Evolutionary conservation across 768 basidiomycete species (phyloP).

Genomic region (Calocybe indica): DNA sequence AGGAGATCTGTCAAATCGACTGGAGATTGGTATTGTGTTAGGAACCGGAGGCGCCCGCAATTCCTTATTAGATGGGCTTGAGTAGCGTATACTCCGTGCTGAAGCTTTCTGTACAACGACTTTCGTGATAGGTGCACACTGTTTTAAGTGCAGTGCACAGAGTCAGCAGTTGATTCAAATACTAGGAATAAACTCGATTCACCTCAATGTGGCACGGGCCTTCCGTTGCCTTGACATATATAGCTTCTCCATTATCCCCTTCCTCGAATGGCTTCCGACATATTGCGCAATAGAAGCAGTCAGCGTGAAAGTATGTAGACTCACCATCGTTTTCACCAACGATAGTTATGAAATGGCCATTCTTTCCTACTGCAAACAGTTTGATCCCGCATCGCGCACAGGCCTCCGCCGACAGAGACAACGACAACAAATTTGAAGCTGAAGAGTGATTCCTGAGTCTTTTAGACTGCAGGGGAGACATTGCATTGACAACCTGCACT

Average conservation of each 20-base stretch:
- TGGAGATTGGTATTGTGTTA: conserved; percentile 21
- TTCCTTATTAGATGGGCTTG: conserved; percentile 5
- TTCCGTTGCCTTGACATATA: conserved; percentile 60
- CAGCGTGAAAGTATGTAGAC: conserved; percentile 63
- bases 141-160: neutral
- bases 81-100: conserved; percentile 15
- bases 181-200: conserved; percentile 4
- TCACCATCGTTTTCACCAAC: conserved; percentile 35
- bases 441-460: no score
- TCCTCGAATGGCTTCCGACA: conserved; percentile 65
- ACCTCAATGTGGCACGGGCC: conserved; percentile 70
- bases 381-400: conserved; percentile 58
- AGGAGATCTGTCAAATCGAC: conserved; percentile 33
- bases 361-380: conserved; percentile 51
- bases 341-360: conserved; percentile 67
- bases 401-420: conserved; percentile 24
- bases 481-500: no score
- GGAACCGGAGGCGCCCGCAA: conserved; percentile 6
- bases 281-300: conserved; percentile 69
- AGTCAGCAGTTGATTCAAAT: neutral
- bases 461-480: no score
- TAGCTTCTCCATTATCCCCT: conserved; percentile 51
- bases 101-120: conserved; percentile 30
- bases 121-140: conserved; percentile 43
- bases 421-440: no score